phyloP scores from a whole-genome alignment of 805 yeast species.

The Saccharomyces eubayanus region DNA sequence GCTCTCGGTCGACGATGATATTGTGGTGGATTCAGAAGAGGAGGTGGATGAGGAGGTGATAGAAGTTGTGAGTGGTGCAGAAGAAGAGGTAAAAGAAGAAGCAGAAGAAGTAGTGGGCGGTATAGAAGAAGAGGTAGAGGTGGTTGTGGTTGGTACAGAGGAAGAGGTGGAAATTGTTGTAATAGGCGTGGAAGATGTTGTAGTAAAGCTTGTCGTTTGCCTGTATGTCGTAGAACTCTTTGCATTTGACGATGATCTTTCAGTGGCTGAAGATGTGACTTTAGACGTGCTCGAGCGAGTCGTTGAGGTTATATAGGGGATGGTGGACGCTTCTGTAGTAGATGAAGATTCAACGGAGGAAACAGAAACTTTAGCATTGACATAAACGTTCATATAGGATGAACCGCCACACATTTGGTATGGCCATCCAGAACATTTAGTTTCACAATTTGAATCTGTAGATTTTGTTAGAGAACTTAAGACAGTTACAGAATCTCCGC shows the following conservation, averaged over 20 bases:
- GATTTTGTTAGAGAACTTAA: conserved; percentile 32
- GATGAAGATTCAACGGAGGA: not conserved
- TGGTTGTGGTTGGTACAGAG: conserved; percentile 7
- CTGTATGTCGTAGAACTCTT: not conserved
- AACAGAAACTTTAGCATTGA: conserved; percentile 19
- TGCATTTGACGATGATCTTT: not conserved
- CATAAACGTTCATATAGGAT: conserved; percentile 39
- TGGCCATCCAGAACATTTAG: conserved; percentile 55
- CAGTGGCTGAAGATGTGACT: not conserved
- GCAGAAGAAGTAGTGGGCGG: conserved; percentile 4
- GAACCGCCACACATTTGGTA: conserved; percentile 58
- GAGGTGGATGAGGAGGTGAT: conserved; percentile 11
- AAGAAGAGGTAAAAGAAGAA: conserved; percentile 7
- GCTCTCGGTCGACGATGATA: not conserved
- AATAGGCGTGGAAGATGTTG: not conserved
- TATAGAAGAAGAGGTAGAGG: conserved; percentile 6
- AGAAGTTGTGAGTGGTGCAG: conserved; percentile 1
- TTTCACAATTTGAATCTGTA: conserved; percentile 33
- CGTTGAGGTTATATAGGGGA: not conserved
- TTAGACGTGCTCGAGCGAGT: not conserved
- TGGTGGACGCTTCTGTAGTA: not conserved
- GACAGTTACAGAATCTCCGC: conserved; percentile 40
- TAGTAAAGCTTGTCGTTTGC: not conserved
- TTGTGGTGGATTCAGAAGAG: not conserved
- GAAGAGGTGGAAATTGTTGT: conserved; percentile 1